Evolutionary conservation across 2,329 filamentous ascomycete genomes (phyloP), one percentile per base, ranked within the genome.

Genomic region (Fusarium hostae): DNA sequence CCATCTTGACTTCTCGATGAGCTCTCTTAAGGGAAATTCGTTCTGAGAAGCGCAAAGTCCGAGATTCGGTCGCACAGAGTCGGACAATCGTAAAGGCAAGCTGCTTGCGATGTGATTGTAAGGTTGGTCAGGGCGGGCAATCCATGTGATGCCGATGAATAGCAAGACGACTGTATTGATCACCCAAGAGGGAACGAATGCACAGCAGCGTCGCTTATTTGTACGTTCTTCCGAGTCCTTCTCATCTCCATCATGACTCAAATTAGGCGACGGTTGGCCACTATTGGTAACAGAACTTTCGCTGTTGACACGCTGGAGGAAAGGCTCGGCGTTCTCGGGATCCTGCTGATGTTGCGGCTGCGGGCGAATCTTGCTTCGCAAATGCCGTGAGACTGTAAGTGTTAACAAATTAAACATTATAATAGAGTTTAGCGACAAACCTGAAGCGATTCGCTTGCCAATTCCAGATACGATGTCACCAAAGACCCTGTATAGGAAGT

Each of bases 91-190:
- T 13, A 76, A 54, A 7, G 79, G 78, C 13, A 80, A 70, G 9
- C 78, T 80, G 18, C 68, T 75, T 40, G 78, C 75, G 61, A 80
- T 78, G 48, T 78, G 77, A 22, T 71, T 63, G 61, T 78, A 79
- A 18, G 78, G 78, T 35, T 70, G 66, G 8, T 74, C 59, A 9
- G 78, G 76, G 11, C 78, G 75, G 30, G 75, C 59, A 11, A 77
- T 32, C 40, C 68, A 57, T 10, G 67, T 69, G n/a, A 75, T 66
- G 26, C 51, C 60, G 28, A 79, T 47, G 20, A 79, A 72, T 28
- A 66, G 52, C 12, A 77, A 28, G 22, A 68, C 6, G 20, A 59
- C 55, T 3, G 67, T 41, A 12, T 68, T 62, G 9, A 63, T 43
- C 18, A 59, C 34, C 70, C 70, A 71, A 28, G 70, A 54, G 9